Evolutionary conservation across 1,139 yeast genomes (phyloP).

Genomic region (Candida dubliniensis): DNA sequence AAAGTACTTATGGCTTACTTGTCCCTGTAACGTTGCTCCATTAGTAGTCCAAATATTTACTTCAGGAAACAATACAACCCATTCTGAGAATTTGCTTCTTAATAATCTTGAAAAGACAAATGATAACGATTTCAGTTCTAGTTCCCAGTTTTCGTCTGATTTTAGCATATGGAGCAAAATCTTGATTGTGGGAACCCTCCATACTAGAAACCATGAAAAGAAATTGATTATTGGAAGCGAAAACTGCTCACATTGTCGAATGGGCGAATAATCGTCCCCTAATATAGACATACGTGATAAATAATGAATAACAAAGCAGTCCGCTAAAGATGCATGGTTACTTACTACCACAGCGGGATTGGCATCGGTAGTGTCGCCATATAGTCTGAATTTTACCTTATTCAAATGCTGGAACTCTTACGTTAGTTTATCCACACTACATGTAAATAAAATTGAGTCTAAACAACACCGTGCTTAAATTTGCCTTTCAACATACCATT

Average conservation of each 20-base stretch:
- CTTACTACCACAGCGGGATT: slow-evolving; percentile 50
- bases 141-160: slow-evolving; percentile 66
- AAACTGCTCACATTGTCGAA: slow-evolving; percentile 11
- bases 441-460: not conserved
- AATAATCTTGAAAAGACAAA: slow-evolving; percentile 26
- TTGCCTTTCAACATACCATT: slow-evolving; percentile 25
- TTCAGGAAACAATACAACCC: slow-evolving; percentile 71
- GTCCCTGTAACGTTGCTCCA: slow-evolving; percentile 46
- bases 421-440: slow-evolving; percentile 7
- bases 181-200: slow-evolving; percentile 53
- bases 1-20: slow-evolving; percentile 50
- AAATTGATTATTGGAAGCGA: slow-evolving; percentile 46
- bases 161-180: slow-evolving; percentile 43
- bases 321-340: slow-evolving; percentile 59
- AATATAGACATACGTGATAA: slow-evolving; percentile 32
- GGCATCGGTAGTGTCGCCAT: slow-evolving; percentile 44
- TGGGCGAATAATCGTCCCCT: slow-evolving; percentile 6
- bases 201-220: slow-evolving; percentile 61
- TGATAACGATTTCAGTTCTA: slow-evolving; percentile 33
- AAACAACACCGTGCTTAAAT: not conserved
- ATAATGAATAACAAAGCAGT: slow-evolving; percentile 49
- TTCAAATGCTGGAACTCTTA: slow-evolving; percentile 29
- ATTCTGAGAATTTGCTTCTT: slow-evolving; percentile 37
- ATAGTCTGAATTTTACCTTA: slow-evolving; percentile 33
- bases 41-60: slow-evolving; percentile 62